These are phyloP conservation scores for Zopfia rhizophila DNA, from an alignment of 2,329 filamentous ascomycete genomes.

Conservation along the genomic window DNA sequence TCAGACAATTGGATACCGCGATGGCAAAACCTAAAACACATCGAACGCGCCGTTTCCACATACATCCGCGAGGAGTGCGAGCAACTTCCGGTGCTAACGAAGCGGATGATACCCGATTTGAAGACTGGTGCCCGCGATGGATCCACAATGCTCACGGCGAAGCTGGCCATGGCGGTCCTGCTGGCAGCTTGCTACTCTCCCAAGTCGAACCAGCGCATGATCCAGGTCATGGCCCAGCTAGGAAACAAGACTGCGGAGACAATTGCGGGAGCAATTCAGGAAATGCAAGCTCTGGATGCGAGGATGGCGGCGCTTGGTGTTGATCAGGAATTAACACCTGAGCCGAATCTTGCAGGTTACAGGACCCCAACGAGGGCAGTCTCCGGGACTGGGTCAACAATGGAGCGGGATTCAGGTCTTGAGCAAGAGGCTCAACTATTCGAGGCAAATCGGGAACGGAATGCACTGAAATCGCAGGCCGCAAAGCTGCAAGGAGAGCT, in stretches of 20 bases:
- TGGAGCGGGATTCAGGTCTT: slow-evolving; percentile 56
- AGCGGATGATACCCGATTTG: slow-evolving; percentile 57
- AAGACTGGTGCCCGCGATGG: slow-evolving; percentile 61
- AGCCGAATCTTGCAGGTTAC: slow-evolving; percentile 44
- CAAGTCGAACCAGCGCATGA: slow-evolving; percentile 61
- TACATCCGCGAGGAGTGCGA: slow-evolving; percentile 60
- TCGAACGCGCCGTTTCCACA: slow-evolving; percentile 59
- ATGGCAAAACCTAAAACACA: slow-evolving; percentile 65
- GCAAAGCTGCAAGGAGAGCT: slow-evolving; percentile 55
- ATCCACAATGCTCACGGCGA: slow-evolving; percentile 52
- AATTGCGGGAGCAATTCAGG: slow-evolving; percentile 53
- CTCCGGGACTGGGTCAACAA: slow-evolving; percentile 35
- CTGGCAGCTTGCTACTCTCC: slow-evolving; percentile 60
- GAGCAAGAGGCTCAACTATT: slow-evolving; percentile 63
- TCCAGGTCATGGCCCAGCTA: slow-evolving; percentile 51
- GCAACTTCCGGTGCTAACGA: slow-evolving; percentile 52
- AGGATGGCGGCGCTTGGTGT: slow-evolving; percentile 49
- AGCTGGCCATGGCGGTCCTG: slow-evolving; percentile 61
- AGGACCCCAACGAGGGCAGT: slow-evolving; percentile 44
- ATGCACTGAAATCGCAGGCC: slow-evolving; percentile 55
- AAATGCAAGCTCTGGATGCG: slow-evolving; percentile 50
- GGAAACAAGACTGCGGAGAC: slow-evolving; percentile 48
- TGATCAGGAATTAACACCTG: slow-evolving; percentile 47
- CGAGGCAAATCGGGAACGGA: slow-evolving; percentile 59
- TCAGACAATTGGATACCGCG: slow-evolving; percentile 61